phyloP scores from a whole-genome alignment of 2,329 filamentous ascomycete species.

The Alternaria solani region DNA sequence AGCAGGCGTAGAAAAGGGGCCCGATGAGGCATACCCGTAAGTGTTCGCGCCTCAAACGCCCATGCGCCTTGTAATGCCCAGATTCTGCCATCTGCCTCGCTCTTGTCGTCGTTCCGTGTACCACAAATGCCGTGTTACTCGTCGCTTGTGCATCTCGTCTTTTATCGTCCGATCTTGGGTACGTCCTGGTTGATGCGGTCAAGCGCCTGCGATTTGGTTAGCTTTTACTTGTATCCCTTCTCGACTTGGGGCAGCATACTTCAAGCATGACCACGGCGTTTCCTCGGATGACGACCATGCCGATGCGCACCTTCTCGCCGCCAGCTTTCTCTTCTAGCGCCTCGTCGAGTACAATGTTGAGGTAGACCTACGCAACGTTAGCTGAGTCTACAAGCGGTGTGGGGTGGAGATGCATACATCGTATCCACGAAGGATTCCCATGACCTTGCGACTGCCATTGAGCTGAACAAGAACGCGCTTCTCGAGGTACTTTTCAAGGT shows the following conservation, averaged over 20 bases:
- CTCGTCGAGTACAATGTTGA: conserved; percentile 98
- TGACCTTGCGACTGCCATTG: conserved; percentile 96
- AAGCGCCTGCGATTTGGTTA: conserved; percentile 37
- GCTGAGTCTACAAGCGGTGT: background rate
- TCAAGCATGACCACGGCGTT: conserved; percentile 99
- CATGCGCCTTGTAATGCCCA: conserved; percentile 21
- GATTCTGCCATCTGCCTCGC: conserved; percentile 13
- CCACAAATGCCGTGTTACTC: background rate
- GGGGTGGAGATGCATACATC: conserved; percentile 71
- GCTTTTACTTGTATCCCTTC: background rate
- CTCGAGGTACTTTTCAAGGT: conserved; percentile 83
- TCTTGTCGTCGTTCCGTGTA: conserved; percentile 3
- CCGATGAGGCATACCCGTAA: conserved; percentile 31
- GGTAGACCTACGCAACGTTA: conserved; percentile 74
- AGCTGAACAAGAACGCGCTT: conserved; percentile 98
- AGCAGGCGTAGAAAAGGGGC: conserved; percentile 9
- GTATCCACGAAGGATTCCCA: conserved; percentile 92
- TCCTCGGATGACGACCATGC: conserved; percentile 96
- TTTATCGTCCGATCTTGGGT: conserved; percentile 43
- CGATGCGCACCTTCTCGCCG: conserved; percentile 87
- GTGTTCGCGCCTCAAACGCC: conserved; percentile 34
- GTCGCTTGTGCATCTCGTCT: conserved; percentile 6
- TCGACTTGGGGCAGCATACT: conserved; percentile 48
- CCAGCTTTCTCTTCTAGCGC: conserved; percentile 93
- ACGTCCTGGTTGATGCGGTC: conserved; percentile 49